A percentile compares a stretch with the other conserved stretches of the same genome.
Conservation (phyloP, 2,329 filamentous ascomycete genomes). For the Talaromyces verruculosus region DNA sequence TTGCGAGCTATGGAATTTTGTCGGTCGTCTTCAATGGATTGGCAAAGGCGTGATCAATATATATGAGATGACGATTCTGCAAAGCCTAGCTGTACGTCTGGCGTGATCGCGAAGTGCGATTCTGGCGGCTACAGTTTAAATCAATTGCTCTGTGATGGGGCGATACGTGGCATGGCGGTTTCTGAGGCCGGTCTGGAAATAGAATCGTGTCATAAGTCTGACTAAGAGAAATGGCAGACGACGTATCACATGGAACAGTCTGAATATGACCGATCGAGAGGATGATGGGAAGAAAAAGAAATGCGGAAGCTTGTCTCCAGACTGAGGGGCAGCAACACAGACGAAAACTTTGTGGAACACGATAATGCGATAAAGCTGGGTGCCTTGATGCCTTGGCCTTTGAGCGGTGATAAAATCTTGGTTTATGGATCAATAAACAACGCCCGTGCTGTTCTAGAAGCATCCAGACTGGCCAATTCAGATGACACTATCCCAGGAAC, state of each 20-base stretch:
- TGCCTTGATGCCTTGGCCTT: conserved; percentile 13
- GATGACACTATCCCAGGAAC: neutral
- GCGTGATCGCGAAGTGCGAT: conserved; percentile 13
- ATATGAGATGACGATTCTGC: neutral
- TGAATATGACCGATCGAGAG: neutral
- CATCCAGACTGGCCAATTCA: neutral
- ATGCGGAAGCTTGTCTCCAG: conserved; percentile 1
- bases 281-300: conserved; percentile 1
- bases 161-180: conserved; percentile 3
- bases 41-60: conserved; percentile 1
- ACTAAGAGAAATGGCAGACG: conserved; percentile 9
- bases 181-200: neutral
- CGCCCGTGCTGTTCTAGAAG: neutral
- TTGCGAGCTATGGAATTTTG: neutral
- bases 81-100: neutral
- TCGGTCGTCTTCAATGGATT: neutral
- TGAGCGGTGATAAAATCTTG: neutral
- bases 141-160: neutral
- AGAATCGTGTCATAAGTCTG: neutral
- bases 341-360: conserved; percentile 12
- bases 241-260: neutral
- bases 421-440: neutral
- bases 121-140: conserved; percentile 11
- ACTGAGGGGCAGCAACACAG: conserved; percentile 5
- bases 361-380: conserved; percentile 6